A percentile compares a stretch with the other conserved stretches of the same genome.
Conservation (phyloP, 345 rosid genomes). For the Luvunga scandens region DNA sequence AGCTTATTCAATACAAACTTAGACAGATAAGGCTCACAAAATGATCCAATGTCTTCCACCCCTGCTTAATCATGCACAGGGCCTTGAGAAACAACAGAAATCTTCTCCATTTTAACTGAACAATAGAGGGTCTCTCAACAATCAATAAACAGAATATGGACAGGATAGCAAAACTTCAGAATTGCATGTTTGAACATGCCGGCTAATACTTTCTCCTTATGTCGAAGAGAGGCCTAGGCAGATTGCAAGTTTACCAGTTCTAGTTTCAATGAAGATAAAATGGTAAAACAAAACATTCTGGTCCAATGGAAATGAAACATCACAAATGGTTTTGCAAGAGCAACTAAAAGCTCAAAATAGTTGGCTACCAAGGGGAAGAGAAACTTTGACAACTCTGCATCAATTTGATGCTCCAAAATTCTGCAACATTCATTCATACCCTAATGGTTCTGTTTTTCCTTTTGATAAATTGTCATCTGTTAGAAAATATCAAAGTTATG, state of each 20-base stretch:
- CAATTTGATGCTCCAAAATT: background rate
- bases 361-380: background rate
- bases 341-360: background rate
- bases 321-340: background rate
- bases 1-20: background rate
- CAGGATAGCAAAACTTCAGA: background rate
- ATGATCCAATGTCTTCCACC: background rate
- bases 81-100: background rate
- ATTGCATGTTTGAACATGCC: background rate
- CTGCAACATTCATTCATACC: background rate
- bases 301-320: background rate
- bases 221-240: too few relatives aligned
- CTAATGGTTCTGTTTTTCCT: background rate
- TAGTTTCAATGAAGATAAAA: background rate
- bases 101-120: background rate
- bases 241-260: background rate
- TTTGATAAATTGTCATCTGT: background rate
- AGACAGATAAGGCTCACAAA: too few relatives aligned
- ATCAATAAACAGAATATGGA: background rate
- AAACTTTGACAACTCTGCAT: background rate
- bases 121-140: background rate
- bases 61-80: background rate
- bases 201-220: background rate
- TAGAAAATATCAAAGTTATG: constrained; percentile 23
- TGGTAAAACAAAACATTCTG: background rate